Evolutionary conservation across 805 yeast species (phyloP), one percentile per base, ranked within the genome.

Genomic region (Candida anglica): DNA sequence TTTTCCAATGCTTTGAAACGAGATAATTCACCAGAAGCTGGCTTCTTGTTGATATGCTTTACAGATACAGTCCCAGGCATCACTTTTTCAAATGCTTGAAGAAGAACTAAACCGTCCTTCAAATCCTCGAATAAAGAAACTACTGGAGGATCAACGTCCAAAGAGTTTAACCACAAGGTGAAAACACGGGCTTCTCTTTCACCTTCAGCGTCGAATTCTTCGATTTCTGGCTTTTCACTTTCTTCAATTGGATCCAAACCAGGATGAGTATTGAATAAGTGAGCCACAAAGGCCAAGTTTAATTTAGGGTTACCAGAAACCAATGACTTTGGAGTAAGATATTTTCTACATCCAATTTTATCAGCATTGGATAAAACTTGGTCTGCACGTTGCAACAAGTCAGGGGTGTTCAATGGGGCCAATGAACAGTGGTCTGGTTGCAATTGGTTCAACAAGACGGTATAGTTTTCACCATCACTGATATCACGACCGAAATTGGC

Each of bases 111-210:
- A 42, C 98, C 98, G 60, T 91, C 97, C 60, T 88, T 89, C 53
- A 93, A 73, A 56, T 93, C 98, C 62, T 91, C 97, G 50, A 93
- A 93, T 47, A 93, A 67, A 11, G 84, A 79, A 32, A 87, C 87
- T 39, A 93, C 91, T 17, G 96, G 86, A 18, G 98, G 97, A 43
- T 89, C 93, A 11, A 93, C 98, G 46, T 93, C 98, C 50, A 93
- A 73, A 2, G 96, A 87, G 64, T 93, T 93, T 55, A 93, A 77
- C 98, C 98, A 93, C 52, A 93, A 68, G 5, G 98, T 93, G 66
- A 93, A 93, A 9, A 93, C 98, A 60, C 98, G 78, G 3, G 98
- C 98, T 67, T 93, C 98, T 66, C 98, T 85, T 66, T 93, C 98
- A 43, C 98, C 98, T 66, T 93, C 98, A 17, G 98, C 98, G 58